Evolutionary conservation across 2,329 filamentous ascomycete genomes (phyloP).

Genomic region (Cercospora brassicicola): DNA sequence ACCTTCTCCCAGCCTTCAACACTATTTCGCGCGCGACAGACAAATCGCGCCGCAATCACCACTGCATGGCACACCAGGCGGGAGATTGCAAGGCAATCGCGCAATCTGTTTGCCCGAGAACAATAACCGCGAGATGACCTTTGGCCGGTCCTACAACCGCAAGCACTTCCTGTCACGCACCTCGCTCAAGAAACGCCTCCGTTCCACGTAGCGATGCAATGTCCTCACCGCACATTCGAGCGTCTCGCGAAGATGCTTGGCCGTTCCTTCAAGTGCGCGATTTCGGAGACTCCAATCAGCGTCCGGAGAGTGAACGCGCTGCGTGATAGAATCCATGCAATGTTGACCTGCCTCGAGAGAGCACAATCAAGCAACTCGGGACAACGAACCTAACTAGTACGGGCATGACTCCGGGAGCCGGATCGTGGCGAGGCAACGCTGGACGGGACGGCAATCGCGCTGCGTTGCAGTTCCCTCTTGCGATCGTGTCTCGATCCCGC

Average conservation of each 20-base stretch:
- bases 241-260: not conserved
- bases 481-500: not conserved
- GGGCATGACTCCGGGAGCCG: not conserved
- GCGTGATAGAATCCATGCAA: not conserved
- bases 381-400: not conserved
- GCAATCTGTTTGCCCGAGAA: not conserved
- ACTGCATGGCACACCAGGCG: not conserved
- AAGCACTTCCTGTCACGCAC: not conserved
- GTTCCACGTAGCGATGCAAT: conserved; percentile 1
- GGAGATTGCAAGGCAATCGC: not conserved
- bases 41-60: not conserved
- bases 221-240: not conserved
- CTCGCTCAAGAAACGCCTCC: conserved; percentile 1
- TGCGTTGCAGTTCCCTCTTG: not conserved
- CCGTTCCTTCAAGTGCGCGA: not conserved
- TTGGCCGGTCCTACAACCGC: not conserved
- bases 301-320: not conserved
- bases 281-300: not conserved
- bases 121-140: not conserved
- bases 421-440: not conserved
- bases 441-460: not conserved
- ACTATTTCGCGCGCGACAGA: not conserved
- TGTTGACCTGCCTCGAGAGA: not conserved
- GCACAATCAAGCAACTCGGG: not conserved
- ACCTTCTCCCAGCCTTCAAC: not conserved